These are phyloP conservation scores for Silene uniflora DNA, from an alignment of 148 eudicot genomes.

Conservation along the genomic window DNA sequence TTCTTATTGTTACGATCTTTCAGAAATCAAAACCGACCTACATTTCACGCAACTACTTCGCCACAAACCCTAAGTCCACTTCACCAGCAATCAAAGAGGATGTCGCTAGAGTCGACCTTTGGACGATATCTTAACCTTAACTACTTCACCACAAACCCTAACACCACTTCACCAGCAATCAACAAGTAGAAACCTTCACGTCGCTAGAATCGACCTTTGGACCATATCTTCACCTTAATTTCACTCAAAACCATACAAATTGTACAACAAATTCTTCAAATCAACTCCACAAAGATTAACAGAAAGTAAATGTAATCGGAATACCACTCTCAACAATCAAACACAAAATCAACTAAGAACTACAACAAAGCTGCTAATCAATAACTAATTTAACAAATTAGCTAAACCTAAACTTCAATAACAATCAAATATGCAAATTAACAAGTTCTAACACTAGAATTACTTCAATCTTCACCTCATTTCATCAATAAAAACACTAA, in stretches of 20 bases:
- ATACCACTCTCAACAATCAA: not conserved
- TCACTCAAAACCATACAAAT: not conserved
- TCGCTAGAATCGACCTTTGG: not conserved
- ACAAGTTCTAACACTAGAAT: not conserved
- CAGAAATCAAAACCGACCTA: not conserved
- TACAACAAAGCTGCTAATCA: not conserved
- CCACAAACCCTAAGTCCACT: not conserved
- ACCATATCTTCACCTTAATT: not conserved
- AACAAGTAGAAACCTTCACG: not conserved
- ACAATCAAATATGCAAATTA: not conserved
- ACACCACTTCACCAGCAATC: not conserved
- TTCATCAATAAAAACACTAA: not conserved
- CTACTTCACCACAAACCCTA: constrained; percentile 1
- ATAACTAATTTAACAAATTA: not conserved
- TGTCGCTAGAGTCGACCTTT: not conserved
- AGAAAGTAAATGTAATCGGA: not conserved
- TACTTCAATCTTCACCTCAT: not conserved
- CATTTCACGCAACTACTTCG: not conserved
- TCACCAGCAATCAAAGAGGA: not conserved
- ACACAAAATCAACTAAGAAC: not conserved
- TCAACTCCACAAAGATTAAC: not conserved
- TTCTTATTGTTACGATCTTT: not conserved
- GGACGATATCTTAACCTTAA: not conserved
- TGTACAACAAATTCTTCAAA: not conserved
- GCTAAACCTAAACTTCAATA: not conserved